phyloP scores from a whole-genome alignment of 2,329 filamentous ascomycete species.

The Daldinia eschscholtzii region DNA sequence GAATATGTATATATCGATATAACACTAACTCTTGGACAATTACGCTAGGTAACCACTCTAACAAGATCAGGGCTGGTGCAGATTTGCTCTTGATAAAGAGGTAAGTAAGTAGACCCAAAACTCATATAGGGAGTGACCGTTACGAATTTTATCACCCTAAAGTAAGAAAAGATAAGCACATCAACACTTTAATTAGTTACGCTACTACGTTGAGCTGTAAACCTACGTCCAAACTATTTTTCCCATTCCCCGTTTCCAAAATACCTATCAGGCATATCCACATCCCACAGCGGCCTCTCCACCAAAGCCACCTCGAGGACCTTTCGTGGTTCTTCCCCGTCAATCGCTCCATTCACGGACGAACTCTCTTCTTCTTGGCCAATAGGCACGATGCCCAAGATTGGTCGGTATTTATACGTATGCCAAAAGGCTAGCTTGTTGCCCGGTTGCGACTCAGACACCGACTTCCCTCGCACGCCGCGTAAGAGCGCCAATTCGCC shows the following conservation, averaged over 20 bases:
- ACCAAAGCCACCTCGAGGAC: conserved; percentile 85
- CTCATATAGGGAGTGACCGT: background rate
- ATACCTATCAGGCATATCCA: conserved; percentile 80
- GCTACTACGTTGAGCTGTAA: background rate
- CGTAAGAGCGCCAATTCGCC: conserved; percentile 52
- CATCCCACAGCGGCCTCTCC: conserved; percentile 86
- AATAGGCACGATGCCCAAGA: conserved; percentile 77
- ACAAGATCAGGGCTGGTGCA: too few species aligned
- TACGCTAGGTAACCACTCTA: too few species aligned
- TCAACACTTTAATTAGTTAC: background rate
- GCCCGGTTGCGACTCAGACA: conserved; percentile 40
- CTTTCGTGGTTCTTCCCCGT: conserved; percentile 42
- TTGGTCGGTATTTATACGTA: conserved; percentile 94
- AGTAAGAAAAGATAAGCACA: background rate
- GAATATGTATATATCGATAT: too few species aligned
- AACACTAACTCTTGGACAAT: too few species aligned
- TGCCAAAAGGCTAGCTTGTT: conserved; percentile 71
- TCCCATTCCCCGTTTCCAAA: conserved; percentile 69
- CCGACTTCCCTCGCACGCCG: conserved; percentile 47
- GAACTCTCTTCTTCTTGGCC: conserved; percentile 51
- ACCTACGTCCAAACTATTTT: conserved; percentile 47
- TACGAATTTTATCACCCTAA: background rate
- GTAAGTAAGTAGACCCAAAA: too few species aligned
- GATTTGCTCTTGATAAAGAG: too few species aligned
- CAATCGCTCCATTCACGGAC: conserved; percentile 39